phyloP scores from a whole-genome alignment of 1,139 yeast species.

The Arxiozyma slooffiae region DNA sequence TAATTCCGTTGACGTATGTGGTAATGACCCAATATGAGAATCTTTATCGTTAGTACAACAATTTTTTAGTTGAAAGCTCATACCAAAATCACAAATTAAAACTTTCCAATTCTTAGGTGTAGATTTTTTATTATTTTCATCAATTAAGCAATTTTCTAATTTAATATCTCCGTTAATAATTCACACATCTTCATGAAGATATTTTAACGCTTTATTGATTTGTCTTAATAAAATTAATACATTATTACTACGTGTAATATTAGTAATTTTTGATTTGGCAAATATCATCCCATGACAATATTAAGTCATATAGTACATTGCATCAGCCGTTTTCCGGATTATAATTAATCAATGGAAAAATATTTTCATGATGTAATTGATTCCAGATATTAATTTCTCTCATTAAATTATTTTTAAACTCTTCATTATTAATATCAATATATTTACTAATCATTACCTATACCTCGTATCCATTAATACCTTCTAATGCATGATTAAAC shows the following conservation, averaged over 20 bases:
- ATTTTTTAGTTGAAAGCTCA: constrained; percentile 38
- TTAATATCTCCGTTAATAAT: constrained; percentile 86
- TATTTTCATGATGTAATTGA: constrained; percentile 47
- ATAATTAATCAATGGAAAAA: constrained; percentile 53
- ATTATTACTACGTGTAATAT: constrained; percentile 33
- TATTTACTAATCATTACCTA: constrained; percentile 89
- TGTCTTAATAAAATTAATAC: constrained; percentile 34
- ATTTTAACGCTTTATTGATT: constrained; percentile 51
- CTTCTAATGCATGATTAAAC: constrained; percentile 55
- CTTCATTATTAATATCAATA: constrained; percentile 31
- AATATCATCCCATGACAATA: constrained; percentile 56
- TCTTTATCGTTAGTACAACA: constrained; percentile 6
- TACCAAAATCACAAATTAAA: constrained; percentile 80
- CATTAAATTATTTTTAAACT: constrained; percentile 44
- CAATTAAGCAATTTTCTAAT: constrained; percentile 68
- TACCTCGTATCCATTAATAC: constrained; percentile 82
- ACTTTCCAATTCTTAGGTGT: constrained; percentile 34
- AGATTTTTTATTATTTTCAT: constrained; percentile 9
- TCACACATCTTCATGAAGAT: constrained; percentile 56
- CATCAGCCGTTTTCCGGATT: constrained; percentile 47
- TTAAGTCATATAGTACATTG: constrained; percentile 71
- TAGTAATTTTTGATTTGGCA: constrained; percentile 23
- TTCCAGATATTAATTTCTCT: constrained; percentile 74
- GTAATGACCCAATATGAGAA: constrained; percentile 71
- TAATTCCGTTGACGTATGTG: constrained; percentile 86